Evolutionary conservation across 768 basidiomycete genomes (phyloP).

Genomic region (Mycena kentingensis): DNA sequence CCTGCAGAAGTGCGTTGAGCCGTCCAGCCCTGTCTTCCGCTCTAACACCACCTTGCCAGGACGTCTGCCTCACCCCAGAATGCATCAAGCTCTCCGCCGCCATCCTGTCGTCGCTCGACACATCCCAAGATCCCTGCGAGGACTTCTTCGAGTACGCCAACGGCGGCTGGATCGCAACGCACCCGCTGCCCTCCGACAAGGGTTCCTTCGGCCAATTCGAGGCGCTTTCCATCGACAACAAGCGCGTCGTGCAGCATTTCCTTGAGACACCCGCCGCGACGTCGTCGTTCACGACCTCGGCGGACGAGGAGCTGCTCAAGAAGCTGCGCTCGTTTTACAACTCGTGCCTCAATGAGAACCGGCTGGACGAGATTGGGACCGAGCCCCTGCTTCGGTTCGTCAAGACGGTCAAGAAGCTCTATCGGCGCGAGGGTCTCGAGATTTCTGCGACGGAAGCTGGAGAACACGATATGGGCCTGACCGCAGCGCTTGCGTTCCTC

Average conservation of each 20-base stretch:
- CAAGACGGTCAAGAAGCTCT: conserved; percentile 59
- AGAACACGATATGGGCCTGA: conserved; percentile 58
- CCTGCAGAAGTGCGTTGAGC: conserved; percentile 51
- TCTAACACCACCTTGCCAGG: conserved; percentile 38
- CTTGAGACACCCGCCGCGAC: conserved; percentile 54
- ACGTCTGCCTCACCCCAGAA: conserved; percentile 70
- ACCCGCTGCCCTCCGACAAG: conserved; percentile 89
- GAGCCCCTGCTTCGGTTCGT: conserved; percentile 72
- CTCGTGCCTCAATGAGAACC: conserved; percentile 80
- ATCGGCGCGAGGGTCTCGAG: conserved; percentile 52
- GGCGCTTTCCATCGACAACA: conserved; percentile 71
- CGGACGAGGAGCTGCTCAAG: conserved; percentile 57
- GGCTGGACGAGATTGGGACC: conserved; percentile 72
- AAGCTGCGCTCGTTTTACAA: conserved; percentile 75
- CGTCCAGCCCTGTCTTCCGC: background rate
- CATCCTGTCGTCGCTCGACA: conserved; percentile 80
- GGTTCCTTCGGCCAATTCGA: conserved; percentile 73
- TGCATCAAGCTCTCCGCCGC: conserved; percentile 85
- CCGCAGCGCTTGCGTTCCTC: conserved; percentile 80
- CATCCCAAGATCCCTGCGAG: conserved; percentile 87
- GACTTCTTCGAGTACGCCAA: conserved; percentile 93
- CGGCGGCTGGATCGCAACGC: conserved; percentile 82
- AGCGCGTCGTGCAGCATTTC: conserved; percentile 72
- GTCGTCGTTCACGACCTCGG: conserved; percentile 32
- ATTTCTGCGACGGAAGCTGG: conserved; percentile 29